A percentile compares a stretch with the other conserved stretches of the same genome.
Evolutionary conservation across 257 asterid genomes (phyloP).

Genomic region (Mentha longifolia): DNA sequence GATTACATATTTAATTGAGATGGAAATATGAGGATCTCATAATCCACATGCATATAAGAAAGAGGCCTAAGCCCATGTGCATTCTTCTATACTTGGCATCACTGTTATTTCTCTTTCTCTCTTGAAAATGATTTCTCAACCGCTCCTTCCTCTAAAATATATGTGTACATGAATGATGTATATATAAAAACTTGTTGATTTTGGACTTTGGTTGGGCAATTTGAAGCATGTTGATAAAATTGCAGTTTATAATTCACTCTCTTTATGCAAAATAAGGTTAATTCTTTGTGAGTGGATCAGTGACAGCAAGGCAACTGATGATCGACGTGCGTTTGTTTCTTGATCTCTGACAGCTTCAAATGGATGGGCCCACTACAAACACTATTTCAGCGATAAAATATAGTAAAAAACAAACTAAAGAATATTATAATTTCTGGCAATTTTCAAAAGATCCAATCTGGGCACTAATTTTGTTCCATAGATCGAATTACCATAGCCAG

Average conservation of each 20-base stretch:
- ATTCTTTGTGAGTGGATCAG: conserved; percentile 4
- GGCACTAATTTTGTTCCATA: not conserved
- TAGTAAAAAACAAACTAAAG: not conserved
- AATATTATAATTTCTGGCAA: not conserved
- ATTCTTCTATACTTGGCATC: conserved; percentile 25
- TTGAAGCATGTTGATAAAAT: conserved; percentile 22
- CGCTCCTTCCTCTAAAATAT: conserved; percentile 26
- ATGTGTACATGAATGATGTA: not conserved
- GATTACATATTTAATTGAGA: conserved; percentile 14
- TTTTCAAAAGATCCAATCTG: not conserved
- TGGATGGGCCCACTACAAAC: conserved; percentile 26
- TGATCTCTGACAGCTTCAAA: conserved; percentile 21
- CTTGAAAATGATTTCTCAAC: conserved; percentile 65
- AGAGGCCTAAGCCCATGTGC: conserved; percentile 64
- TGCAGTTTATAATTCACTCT: not conserved
- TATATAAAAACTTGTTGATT: too few species aligned
- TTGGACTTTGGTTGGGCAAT: not conserved
- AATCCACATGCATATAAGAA: conserved; percentile 50
- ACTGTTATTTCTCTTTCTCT: conserved; percentile 30
- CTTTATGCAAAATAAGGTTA: not conserved
- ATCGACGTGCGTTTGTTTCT: conserved; percentile 26
- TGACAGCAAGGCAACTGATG: conserved; percentile 31
- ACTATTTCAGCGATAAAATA: not conserved
- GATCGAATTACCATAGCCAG: not conserved
- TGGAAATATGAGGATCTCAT: conserved; percentile 39